Evolutionary conservation across 1,284 basidiomycete species (phyloP).

Genomic region (Ceratobasidium sp.): DNA sequence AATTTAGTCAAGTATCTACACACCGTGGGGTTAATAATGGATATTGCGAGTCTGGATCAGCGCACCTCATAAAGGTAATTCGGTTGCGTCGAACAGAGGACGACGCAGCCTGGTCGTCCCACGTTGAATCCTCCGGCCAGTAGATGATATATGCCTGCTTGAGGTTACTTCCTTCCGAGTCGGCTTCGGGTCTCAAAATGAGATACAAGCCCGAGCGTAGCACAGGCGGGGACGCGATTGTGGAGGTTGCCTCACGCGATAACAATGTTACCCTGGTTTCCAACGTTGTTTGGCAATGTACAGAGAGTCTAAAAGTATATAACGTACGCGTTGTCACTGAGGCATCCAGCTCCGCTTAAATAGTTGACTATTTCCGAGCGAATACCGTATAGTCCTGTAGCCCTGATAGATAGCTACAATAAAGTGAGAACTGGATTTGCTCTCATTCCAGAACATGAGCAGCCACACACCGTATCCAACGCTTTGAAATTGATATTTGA

Average conservation of each 20-base stretch:
- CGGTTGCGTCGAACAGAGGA: constrained; percentile 66
- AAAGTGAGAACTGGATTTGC: background rate
- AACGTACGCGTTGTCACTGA: constrained; percentile 57
- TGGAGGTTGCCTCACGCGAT: background rate
- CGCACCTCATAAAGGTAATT: constrained; percentile 71
- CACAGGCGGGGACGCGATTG: background rate
- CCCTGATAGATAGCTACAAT: constrained; percentile 20
- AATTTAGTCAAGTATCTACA: constrained; percentile 48
- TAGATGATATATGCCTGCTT: constrained; percentile 63
- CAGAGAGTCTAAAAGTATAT: background rate
- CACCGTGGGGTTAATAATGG: background rate
- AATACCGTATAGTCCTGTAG: constrained; percentile 20
- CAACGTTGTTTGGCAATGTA: constrained; percentile 59
- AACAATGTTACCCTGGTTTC: constrained; percentile 49
- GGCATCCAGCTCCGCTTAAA: background rate
- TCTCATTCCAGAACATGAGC: no score
- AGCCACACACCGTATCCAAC: constrained; percentile 25
- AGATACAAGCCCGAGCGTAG: constrained; percentile 11
- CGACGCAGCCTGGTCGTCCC: constrained; percentile 65
- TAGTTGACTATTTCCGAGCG: constrained; percentile 71
- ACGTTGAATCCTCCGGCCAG: constrained; percentile 73
- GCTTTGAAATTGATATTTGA: constrained; percentile 45
- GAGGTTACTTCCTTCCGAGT: background rate
- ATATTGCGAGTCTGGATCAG: background rate
- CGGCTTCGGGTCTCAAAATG: background rate